A percentile compares a stretch with the other conserved stretches of the same genome.
phyloP scores from a whole-genome alignment of 2,329 filamentous ascomycete species.

The Chaetomiaceae sp. region DNA sequence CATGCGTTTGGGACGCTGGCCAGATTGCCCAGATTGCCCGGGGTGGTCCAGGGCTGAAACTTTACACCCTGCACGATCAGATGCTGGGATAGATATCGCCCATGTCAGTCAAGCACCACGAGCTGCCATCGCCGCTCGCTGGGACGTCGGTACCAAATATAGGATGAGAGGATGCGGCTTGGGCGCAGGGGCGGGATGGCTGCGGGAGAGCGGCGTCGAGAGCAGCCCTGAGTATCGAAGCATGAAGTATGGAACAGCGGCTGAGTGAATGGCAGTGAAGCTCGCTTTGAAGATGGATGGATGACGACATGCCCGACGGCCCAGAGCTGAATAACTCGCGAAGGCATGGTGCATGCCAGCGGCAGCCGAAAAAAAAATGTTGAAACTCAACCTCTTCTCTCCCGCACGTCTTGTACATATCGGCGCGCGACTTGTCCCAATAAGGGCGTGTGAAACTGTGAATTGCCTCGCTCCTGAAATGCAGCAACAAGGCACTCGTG shows the following conservation, averaged over 20 bases:
- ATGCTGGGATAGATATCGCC: too few species aligned
- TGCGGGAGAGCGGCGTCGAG: background rate
- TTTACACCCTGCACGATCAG: background rate
- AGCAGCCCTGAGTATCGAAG: background rate
- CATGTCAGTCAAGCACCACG: too few species aligned
- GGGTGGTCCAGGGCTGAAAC: constrained; percentile 20
- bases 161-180: background rate
- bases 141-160: background rate
- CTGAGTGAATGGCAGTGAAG: too few species aligned
- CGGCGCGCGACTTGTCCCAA: too few species aligned
- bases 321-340: background rate
- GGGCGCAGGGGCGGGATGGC: background rate
- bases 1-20: constrained; percentile 18
- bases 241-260: too few species aligned
- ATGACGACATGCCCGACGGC: background rate
- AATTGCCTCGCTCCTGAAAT: background rate
- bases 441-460: too few species aligned
- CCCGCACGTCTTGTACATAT: too few species aligned
- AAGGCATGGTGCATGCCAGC: background rate
- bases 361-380: background rate
- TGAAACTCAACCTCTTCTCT: background rate
- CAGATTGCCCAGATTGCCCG: background rate
- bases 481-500: too few species aligned
- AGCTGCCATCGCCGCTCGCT: background rate
- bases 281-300: background rate